Conservation (phyloP, 1,284 basidiomycete genomes). For the Mycena sp. region DNA sequence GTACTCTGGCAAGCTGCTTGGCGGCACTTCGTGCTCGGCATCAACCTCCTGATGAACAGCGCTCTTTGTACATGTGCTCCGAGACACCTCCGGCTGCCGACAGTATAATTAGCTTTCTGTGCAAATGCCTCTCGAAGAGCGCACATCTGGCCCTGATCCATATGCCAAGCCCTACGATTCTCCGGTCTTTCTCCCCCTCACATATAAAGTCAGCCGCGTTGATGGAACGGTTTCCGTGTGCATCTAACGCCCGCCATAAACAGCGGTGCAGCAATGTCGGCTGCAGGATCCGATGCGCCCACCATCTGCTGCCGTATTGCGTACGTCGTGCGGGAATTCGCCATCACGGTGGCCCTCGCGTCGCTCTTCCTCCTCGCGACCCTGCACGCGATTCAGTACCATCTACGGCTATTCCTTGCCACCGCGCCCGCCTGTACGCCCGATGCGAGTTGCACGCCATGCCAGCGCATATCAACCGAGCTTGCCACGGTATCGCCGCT, state of each 20-base stretch:
- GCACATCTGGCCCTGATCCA: not conserved
- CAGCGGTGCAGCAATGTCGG: not conserved
- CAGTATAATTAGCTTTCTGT: not conserved
- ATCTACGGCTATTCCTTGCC: not conserved
- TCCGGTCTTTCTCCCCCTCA: not conserved
- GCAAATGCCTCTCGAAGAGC: too few species aligned
- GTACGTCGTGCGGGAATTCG: constrained; percentile 16
- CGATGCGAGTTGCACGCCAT: not conserved
- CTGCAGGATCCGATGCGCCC: not conserved
- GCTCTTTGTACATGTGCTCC: too few species aligned
- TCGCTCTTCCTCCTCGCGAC: constrained; percentile 7
- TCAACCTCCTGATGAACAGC: too few species aligned
- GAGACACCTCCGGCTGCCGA: too few species aligned
- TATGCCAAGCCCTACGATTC: constrained; percentile 3
- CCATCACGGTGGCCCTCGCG: constrained; percentile 10
- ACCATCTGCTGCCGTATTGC: too few species aligned
- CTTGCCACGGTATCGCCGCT: constrained; percentile 10
- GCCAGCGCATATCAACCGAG: not conserved
- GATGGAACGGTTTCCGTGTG: not conserved
- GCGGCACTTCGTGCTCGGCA: too few species aligned
- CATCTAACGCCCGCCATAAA: not conserved
- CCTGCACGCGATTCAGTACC: constrained; percentile 2
- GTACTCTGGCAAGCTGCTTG: too few species aligned
- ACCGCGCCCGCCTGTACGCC: not conserved
- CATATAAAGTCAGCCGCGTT: not conserved